These are phyloP conservation scores for Coprinopsis marcescibilis DNA, from an alignment of 768 basidiomycete species.

Conservation along the genomic window DNA sequence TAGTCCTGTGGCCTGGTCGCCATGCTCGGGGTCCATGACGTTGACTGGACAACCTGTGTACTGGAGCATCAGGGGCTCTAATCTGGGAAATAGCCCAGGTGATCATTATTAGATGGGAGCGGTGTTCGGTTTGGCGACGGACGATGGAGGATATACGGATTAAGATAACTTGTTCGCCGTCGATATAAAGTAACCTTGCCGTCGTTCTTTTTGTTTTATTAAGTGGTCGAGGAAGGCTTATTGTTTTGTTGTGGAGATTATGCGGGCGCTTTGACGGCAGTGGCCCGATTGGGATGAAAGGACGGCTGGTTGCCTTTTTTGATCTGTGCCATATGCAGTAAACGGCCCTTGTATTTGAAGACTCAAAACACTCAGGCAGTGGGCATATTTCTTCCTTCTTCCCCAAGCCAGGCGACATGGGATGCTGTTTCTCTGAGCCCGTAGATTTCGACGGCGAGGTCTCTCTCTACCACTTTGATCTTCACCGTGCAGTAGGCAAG, in stretches of 20 bases:
- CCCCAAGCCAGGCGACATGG: constrained; percentile 45
- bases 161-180: no score
- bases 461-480: constrained; percentile 94
- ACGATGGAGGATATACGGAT: no score
- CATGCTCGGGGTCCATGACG: constrained; percentile 41
- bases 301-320: constrained; percentile 16
- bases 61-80: neutral
- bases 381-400: constrained; percentile 19
- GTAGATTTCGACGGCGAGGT: constrained; percentile 83
- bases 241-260: constrained; percentile 13
- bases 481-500: constrained; percentile 92
- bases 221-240: constrained; percentile 7
- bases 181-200: no score
- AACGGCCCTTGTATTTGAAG: constrained; percentile 35
- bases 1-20: constrained; percentile 30
- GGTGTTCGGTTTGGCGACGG: no score
- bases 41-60: neutral
- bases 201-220: no score
- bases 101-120: no score
- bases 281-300: constrained; percentile 21
- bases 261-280: constrained; percentile 8
- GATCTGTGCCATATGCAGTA: no score
- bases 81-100: no score
- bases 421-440: constrained; percentile 65
- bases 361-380: no score